A percentile compares a stretch with the other conserved stretches of the same genome.
Conservation (phyloP, 495 filamentous ascomycete genomes). For the Hypomontagnella monticulosa region DNA sequence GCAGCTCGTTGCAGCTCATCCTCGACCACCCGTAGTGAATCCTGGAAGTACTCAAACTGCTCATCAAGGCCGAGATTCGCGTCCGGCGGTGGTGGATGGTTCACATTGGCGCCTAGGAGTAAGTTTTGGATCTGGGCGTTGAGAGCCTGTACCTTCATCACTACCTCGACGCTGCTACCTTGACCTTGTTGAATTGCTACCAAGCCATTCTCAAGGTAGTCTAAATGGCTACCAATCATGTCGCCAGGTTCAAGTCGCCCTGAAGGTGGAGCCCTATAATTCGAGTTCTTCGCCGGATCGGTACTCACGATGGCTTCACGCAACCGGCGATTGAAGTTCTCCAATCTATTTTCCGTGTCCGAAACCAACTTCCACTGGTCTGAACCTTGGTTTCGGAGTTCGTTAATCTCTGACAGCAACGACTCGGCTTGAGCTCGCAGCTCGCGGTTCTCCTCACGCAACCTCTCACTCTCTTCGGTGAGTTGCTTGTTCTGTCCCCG, state of each 20-base stretch:
- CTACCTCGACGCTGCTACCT: conserved; percentile 35
- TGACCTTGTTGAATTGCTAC: conserved; percentile 45
- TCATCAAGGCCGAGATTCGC: conserved; percentile 43
- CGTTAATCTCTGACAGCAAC: conserved; percentile 45
- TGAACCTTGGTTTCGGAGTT: conserved; percentile 42
- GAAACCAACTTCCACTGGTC: conserved; percentile 56
- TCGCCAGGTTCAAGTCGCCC: conserved; percentile 54
- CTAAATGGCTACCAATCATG: conserved; percentile 52
- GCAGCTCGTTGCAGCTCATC: conserved; percentile 47
- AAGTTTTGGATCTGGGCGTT: conserved; percentile 47
- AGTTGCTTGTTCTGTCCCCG: conserved; percentile 56
- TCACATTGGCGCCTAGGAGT: conserved; percentile 40
- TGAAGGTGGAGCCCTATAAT: conserved; percentile 47
- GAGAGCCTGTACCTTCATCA: conserved; percentile 45
- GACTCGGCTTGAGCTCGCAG: conserved; percentile 51
- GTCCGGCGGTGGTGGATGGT: conserved; percentile 42
- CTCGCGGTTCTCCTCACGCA: conserved; percentile 53
- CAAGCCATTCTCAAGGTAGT: conserved; percentile 53
- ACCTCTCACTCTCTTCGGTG: conserved; percentile 52
- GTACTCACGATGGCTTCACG: conserved; percentile 71
- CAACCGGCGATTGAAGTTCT: conserved; percentile 75
- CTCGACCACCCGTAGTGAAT: conserved; percentile 44
- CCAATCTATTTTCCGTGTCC: conserved; percentile 73
- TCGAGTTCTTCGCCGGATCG: conserved; percentile 58
- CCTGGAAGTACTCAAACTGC: conserved; percentile 55